Evolutionary conservation across 495 filamentous ascomycete genomes (phyloP).

Genomic region (Sabuloglossum arenarium): DNA sequence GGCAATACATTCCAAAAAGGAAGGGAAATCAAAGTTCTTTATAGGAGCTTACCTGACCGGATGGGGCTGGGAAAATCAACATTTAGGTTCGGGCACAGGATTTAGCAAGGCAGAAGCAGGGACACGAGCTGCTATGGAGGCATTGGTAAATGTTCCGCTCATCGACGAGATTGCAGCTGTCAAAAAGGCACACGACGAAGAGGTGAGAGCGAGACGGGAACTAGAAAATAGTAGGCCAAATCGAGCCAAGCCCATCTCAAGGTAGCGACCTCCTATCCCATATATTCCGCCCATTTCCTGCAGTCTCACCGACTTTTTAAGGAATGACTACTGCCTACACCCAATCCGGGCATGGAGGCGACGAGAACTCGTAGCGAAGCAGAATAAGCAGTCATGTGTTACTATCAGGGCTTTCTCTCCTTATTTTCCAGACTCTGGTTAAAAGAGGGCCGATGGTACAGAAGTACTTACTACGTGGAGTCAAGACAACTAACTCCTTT

Average conservation of each 20-base stretch:
- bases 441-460: too few species aligned
- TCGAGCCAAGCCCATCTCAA: not conserved
- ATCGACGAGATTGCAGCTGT: constrained; percentile 31
- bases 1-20: constrained; percentile 28
- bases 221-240: not conserved
- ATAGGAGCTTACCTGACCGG: constrained; percentile 56
- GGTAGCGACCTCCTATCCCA: too few species aligned
- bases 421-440: too few species aligned
- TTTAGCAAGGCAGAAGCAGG: constrained; percentile 55
- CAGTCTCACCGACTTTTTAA: too few species aligned
- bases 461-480: too few species aligned
- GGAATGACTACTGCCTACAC: too few species aligned
- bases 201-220: not conserved
- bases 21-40: constrained; percentile 37
- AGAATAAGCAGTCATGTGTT: too few species aligned
- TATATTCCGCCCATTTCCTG: too few species aligned
- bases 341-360: too few species aligned
- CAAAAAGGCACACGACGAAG: constrained; percentile 21
- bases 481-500: too few species aligned
- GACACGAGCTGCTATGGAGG: constrained; percentile 42
- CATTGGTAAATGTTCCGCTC: constrained; percentile 35
- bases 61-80: constrained; percentile 42
- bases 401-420: too few species aligned
- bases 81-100: constrained; percentile 47
- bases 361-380: too few species aligned